Conservation (phyloP, 495 filamentous ascomycete species). For the Friedmanniomyces simplex region DNA sequence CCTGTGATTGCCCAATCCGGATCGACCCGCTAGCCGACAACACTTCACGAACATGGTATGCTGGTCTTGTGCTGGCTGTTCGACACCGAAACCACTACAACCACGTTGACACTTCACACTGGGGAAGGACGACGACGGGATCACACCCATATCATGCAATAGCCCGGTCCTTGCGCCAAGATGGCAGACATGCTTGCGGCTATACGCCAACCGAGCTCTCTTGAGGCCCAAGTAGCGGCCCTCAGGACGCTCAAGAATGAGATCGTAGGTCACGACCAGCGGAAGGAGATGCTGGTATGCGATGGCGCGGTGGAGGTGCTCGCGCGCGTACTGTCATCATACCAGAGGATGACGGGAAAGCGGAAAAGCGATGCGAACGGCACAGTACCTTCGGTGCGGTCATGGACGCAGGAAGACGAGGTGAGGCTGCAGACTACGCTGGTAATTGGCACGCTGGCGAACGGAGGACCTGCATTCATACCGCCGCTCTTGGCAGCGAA, state of each 20-base stretch:
- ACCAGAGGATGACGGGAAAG: slow-evolving; percentile 31
- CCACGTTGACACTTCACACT: no score
- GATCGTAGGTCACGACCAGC: slow-evolving; percentile 75
- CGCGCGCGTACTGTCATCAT: slow-evolving; percentile 44
- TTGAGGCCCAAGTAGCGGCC: slow-evolving; percentile 43
- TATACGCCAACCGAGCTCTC: background rate
- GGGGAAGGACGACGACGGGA: no score
- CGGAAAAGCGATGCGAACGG: slow-evolving; percentile 20
- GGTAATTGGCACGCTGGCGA: slow-evolving; percentile 70
- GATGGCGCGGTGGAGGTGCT: slow-evolving; percentile 60
- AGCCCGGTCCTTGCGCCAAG: background rate
- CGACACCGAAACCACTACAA: no score
- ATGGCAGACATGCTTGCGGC: background rate
- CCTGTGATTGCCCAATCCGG: no score
- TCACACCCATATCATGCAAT: background rate
- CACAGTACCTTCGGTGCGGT: slow-evolving; percentile 13
- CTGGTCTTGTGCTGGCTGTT: no score
- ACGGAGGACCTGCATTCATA: slow-evolving; percentile 79
- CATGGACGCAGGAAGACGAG: slow-evolving; percentile 46
- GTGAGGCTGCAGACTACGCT: slow-evolving; percentile 69
- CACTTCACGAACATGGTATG: no score
- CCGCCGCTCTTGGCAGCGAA: slow-evolving; percentile 56
- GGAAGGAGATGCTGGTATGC: slow-evolving; percentile 66
- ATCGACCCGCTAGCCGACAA: no score
- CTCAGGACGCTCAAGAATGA: slow-evolving; percentile 77